phyloP scores from a whole-genome alignment of 495 filamentous ascomycete genomes.

The Xylona heveae region DNA sequence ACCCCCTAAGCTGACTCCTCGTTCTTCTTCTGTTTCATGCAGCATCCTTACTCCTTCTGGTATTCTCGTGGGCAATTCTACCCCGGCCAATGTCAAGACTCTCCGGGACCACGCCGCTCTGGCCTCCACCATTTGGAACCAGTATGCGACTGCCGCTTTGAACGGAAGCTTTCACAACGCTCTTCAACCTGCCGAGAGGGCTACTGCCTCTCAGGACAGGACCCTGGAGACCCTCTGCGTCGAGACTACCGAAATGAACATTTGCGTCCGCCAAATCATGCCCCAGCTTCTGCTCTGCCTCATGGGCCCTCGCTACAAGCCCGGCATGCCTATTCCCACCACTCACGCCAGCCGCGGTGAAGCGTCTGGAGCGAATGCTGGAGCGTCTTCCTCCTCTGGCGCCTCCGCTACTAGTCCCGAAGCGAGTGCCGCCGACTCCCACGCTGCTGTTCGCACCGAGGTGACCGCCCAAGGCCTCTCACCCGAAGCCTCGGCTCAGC shows the following conservation, averaged over 20 bases:
- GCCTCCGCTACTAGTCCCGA: neutral
- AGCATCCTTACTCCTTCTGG: neutral
- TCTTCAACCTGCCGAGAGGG: neutral
- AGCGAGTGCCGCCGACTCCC: neutral
- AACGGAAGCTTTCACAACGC: neutral
- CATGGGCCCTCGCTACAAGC: slow-evolving; percentile 11
- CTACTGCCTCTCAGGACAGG: neutral
- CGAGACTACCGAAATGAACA: slow-evolving; percentile 13
- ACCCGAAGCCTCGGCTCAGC: neutral
- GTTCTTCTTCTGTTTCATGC: neutral
- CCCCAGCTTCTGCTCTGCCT: slow-evolving; percentile 13
- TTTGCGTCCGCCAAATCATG: slow-evolving; percentile 13
- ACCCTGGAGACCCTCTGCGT: slow-evolving; percentile 13
- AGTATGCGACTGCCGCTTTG: slow-evolving; percentile 8
- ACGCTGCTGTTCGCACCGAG: neutral
- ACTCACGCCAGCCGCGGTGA: slow-evolving; percentile 5
- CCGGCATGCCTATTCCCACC: slow-evolving; percentile 6
- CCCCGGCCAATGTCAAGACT: slow-evolving; percentile 3
- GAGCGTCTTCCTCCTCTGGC: neutral
- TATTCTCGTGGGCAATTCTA: neutral
- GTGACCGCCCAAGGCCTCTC: slow-evolving; percentile 1
- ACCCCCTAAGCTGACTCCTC: neutral
- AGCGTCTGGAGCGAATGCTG: too few species aligned
- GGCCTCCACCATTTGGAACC: slow-evolving; percentile 10
- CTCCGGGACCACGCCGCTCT: slow-evolving; percentile 14